These are phyloP conservation scores for Lathyrus aphaca DNA, from an alignment of 306 rosid genomes.

Conservation along the genomic window DNA sequence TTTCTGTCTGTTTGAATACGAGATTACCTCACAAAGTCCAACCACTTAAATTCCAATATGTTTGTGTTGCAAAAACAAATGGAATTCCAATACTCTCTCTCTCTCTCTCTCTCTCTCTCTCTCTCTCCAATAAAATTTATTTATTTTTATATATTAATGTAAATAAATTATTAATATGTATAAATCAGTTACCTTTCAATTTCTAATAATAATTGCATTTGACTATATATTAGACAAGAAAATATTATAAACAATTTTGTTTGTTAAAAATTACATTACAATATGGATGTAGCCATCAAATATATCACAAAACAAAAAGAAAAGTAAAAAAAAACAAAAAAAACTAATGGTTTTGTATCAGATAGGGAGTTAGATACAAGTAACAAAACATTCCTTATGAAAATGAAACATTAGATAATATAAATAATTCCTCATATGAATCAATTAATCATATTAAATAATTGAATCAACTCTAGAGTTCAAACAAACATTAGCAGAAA, in stretches of 20 bases:
- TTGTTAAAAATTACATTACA: too few relatives aligned
- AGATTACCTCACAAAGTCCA: conserved; percentile 31
- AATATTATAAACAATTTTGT: too few relatives aligned
- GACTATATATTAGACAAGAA: too few relatives aligned
- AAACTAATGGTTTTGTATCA: conserved; percentile 12
- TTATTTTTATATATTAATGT: too few relatives aligned
- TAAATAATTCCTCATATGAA: not conserved
- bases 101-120: too few relatives aligned
- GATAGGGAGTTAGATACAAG: conserved; percentile 14
- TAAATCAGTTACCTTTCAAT: too few relatives aligned
- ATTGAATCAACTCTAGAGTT: conserved; percentile 58
- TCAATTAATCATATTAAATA: conserved; percentile 45
- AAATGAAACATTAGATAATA: not conserved
- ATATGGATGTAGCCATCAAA: too few relatives aligned
- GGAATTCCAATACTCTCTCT: not conserved
- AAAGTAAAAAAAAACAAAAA: conserved; percentile 15
- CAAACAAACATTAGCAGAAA: conserved; percentile 55
- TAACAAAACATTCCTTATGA: conserved; percentile 17
- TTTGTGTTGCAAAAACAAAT: not conserved
- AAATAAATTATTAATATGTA: too few relatives aligned
- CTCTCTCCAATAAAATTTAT: too few relatives aligned
- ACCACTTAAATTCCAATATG: conserved; percentile 17
- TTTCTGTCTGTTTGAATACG: conserved; percentile 42
- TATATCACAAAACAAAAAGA: too few relatives aligned
- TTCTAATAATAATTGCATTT: too few relatives aligned